Base-by-base conservation (phyloP, 2,329 filamentous ascomycete genomes). In the Rutstroemia sp. region DNA sequence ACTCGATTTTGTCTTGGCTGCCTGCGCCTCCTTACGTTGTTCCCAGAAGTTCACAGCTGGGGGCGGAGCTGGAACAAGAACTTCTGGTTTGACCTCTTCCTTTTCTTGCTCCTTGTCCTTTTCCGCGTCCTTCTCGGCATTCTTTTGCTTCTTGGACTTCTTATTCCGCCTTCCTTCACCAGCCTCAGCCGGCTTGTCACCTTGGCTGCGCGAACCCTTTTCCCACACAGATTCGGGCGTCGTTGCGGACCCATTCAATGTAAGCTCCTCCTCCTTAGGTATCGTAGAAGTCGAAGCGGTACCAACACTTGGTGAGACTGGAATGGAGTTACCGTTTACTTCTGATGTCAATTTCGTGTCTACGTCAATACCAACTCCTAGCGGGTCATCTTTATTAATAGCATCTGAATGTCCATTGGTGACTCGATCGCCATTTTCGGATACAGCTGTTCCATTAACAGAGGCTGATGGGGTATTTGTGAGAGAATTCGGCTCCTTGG, bases 31-130 rank as follows among this genome's bases (percentile, higher is more conserved):
- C 64, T 80, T 86, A 56, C 92, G 82, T 72, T 92, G 83, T 60
- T 85, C 81, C 92, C 94, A 99, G 60, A 92, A 76, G 70, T 99
- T 99, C 57, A 96, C 87, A 1, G 83, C 72, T 0, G 94, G 94
- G 45, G 88, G 78, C 30, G 90, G 87, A 17, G 92, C 92, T 59
- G 94, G 89, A 48, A 87, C 86, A 44, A 96, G 72, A 25, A 55
- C 14, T 46, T 51, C 49, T 64, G 80, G 75, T 14, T 76, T 75
- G 59, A 81, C 74, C 58, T 80, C 78, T 63, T 81, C 81, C 64
- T 84, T 81, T 62, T 84, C 83, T 46, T 79, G 76, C 17, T 79
- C 72, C 61, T 77, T 73, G 53, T 84, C 80, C 54, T 77, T 76
- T 65, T 77, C 80, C 57, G 76, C 70, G 46, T 76, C 64, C 61